Conservation (phyloP, 768 basidiomycete species). For the Collybiopsis confluens region DNA sequence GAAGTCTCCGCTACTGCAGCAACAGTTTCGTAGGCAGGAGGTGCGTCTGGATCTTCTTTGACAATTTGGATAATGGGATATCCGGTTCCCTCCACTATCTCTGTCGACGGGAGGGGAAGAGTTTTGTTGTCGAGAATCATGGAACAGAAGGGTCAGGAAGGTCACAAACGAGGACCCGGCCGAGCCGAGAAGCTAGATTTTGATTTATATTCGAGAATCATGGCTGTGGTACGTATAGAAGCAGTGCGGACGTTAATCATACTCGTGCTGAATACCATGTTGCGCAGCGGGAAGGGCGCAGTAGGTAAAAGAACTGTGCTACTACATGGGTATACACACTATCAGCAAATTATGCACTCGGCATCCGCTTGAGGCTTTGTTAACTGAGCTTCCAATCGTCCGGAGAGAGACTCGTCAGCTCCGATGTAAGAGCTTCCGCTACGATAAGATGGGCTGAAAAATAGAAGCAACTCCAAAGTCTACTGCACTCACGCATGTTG, state of each 20-base stretch:
- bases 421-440: constrained; percentile 46
- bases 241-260: too few relatives aligned
- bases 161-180: too few relatives aligned
- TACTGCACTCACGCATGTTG: constrained; percentile 52
- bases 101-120: not conserved
- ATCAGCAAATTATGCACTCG: constrained; percentile 44
- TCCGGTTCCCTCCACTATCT: not conserved
- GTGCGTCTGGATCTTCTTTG: not conserved
- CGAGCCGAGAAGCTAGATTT: too few relatives aligned
- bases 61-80: not conserved
- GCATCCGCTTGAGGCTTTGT: constrained; percentile 25
- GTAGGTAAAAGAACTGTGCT: too few relatives aligned
- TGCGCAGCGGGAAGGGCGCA: not conserved
- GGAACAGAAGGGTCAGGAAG: too few relatives aligned
- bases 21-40: not conserved
- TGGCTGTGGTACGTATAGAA: too few relatives aligned
- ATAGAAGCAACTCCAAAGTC: not conserved
- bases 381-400: constrained; percentile 42
- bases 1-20: too few relatives aligned
- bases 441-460: constrained; percentile 3
- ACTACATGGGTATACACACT: not conserved
- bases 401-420: constrained; percentile 39
- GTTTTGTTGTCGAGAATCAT: not conserved
- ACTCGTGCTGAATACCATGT: too few relatives aligned
- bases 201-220: too few relatives aligned